Evolutionary conservation across 257 asterid genomes (phyloP).

Genomic region (Capsicum chinense): DNA sequence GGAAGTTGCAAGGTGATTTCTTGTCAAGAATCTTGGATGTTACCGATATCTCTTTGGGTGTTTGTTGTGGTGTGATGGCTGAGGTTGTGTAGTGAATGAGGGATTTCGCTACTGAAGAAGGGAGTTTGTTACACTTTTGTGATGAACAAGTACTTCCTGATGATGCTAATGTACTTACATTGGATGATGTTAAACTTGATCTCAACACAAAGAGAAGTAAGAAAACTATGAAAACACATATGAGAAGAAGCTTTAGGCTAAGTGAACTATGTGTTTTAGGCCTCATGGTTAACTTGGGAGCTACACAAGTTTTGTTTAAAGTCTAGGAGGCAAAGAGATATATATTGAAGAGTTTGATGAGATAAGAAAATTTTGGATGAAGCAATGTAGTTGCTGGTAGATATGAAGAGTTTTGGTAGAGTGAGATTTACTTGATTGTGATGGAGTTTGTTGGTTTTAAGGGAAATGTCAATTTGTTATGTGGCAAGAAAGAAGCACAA

Average conservation of each 20-base stretch:
- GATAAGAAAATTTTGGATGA: conserved; percentile 57
- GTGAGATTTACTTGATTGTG: conserved; percentile 15
- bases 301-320: background rate
- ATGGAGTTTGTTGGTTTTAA: conserved; percentile 20
- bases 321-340: conserved; percentile 25
- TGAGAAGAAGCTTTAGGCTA: conserved; percentile 34
- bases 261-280: conserved; percentile 41
- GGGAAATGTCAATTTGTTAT: background rate
- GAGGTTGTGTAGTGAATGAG: conserved; percentile 81
- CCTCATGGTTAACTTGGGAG: conserved; percentile 56
- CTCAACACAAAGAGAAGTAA: conserved; percentile 29
- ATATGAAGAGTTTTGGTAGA: conserved; percentile 53
- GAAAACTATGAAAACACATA: conserved; percentile 31
- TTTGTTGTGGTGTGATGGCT: conserved; percentile 81
- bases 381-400: conserved; percentile 73
- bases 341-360: conserved; percentile 34
- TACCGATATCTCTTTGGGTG: conserved; percentile 69
- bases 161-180: background rate
- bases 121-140: conserved; percentile 60
- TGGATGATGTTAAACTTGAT: conserved; percentile 23
- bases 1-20: conserved; percentile 78
- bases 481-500: background rate
- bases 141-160: conserved; percentile 36
- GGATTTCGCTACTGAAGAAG: conserved; percentile 60
- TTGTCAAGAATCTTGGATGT: conserved; percentile 56